Evolutionary conservation across 2,329 filamentous ascomycete species (phyloP).

Genomic region (Thelonectria blattea): DNA sequence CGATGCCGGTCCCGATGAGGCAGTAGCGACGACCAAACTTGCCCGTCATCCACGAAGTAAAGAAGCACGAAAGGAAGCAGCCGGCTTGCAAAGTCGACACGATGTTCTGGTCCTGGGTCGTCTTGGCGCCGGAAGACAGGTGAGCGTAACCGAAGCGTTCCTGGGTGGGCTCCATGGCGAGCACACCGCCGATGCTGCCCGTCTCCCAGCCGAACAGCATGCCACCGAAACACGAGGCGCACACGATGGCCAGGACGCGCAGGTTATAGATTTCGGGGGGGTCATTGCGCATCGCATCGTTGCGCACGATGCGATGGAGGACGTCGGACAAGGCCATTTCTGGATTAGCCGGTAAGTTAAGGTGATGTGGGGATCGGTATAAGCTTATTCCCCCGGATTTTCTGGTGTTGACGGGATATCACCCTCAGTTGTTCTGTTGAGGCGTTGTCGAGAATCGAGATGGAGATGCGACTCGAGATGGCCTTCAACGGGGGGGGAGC

Average conservation of each 20-base stretch:
- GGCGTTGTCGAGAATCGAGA: no score
- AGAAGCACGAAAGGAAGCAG: slow-evolving; percentile 68
- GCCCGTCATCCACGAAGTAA: slow-evolving; percentile 61
- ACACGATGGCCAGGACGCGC: slow-evolving; percentile 69
- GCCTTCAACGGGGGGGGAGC: neutral
- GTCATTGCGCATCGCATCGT: slow-evolving; percentile 73
- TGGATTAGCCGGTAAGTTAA: slow-evolving; percentile 12
- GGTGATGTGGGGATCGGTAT: neutral
- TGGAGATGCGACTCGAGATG: neutral
- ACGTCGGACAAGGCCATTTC: slow-evolving; percentile 52
- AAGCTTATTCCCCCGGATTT: neutral
- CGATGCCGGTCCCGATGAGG: slow-evolving; percentile 61
- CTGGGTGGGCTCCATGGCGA: slow-evolving; percentile 65
- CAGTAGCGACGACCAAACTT: slow-evolving; percentile 59
- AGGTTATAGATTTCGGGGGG: slow-evolving; percentile 73
- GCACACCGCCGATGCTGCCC: slow-evolving; percentile 71
- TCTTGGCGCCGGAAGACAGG: slow-evolving; percentile 41
- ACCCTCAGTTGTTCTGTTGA: no score
- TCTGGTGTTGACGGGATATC: neutral
- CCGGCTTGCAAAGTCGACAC: slow-evolving; percentile 75
- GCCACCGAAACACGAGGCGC: slow-evolving; percentile 71
- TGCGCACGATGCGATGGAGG: slow-evolving; percentile 65
- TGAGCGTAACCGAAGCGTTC: slow-evolving; percentile 46
- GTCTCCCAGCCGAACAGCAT: slow-evolving; percentile 60
- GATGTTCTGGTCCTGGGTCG: slow-evolving; percentile 68